A percentile compares a stretch with the other conserved stretches of the same genome.
Evolutionary conservation across 2,329 filamentous ascomycete genomes (phyloP).

Genomic region (Talaromyces islandicus): DNA sequence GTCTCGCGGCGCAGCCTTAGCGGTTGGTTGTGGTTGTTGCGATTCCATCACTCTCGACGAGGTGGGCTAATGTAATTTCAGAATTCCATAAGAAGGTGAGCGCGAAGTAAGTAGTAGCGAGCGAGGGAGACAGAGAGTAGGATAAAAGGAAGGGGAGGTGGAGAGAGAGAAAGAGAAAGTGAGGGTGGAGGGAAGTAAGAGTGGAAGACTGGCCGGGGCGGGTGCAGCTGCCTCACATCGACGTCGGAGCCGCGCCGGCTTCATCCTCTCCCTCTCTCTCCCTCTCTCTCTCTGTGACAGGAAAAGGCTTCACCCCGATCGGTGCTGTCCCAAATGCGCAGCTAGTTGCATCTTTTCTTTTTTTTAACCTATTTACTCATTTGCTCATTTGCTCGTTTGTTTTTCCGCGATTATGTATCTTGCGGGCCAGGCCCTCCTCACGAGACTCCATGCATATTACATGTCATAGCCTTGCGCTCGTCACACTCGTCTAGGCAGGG

Average conservation of each 20-base stretch:
- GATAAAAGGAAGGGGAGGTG: constrained; percentile 5
- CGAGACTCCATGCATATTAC: background rate
- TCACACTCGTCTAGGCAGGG: background rate
- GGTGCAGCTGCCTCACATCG: background rate
- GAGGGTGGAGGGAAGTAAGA: no score
- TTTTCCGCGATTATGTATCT: background rate
- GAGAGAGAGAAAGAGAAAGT: background rate
- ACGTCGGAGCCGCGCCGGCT: background rate
- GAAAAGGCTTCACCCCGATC: background rate
- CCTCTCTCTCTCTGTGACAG: no score
- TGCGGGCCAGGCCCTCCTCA: background rate
- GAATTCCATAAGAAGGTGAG: constrained; percentile 5
- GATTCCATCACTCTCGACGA: constrained; percentile 8
- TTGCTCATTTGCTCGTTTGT: background rate
- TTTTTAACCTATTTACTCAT: background rate
- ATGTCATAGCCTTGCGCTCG: background rate
- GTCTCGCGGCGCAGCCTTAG: constrained; percentile 32
- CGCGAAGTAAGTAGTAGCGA: background rate
- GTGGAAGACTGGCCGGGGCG: background rate
- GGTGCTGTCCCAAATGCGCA: background rate
- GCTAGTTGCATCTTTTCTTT: background rate
- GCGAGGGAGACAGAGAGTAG: background rate
- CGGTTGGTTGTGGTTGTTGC: constrained; percentile 9
- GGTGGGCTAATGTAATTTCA: background rate
- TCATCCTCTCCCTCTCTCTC: no score